Base-by-base conservation (phyloP, 805 yeast genomes). In the Candida sonorensis region DNA sequence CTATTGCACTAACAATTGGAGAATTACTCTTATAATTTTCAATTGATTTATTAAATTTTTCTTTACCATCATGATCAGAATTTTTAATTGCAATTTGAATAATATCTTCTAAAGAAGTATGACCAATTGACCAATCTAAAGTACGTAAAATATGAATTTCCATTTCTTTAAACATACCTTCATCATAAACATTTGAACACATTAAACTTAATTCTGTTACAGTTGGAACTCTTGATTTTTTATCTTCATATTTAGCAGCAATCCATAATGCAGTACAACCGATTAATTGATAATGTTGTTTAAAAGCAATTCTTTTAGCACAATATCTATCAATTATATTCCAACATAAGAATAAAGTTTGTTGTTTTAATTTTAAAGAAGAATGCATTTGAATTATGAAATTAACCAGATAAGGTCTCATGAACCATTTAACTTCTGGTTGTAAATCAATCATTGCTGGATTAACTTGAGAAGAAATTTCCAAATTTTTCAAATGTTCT, bases 211-310 rank as follows among this genome's bases (percentile, higher is more conserved):
- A 55, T 44, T 74, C 80, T 30, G 65, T 59, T 30, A 74, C 57
- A 3, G 75, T 70, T 16, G 80, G 80, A 4, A 74, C 76, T 34
- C 79, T 57, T 29, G 66, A 61, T 51, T 74, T 74, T 46, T 74
- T 74, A 46, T 74, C 80, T 48, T 74, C 80, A 49, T 72, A 74
- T 48, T 90, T 90, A 17, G 95, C 79, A 2, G 95, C 85, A 20
- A 90, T 71, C 97, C 97, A 90, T 22, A 90, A 62, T 39, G 95
- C 85, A 4, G 95, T 85, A 39, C 94, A 82, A 20, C 94, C 86
- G 9, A 90, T 90, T 33, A 90, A 67, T 57, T 88, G 96, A 40
- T 85, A 78, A 59, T 88, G 97, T 36, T 83, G 88, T 44, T 79
- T 74, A 41, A 82, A 69, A 1, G 88, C 92, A 7, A 87, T 76